Conservation (phyloP, 2,329 filamentous ascomycete species). For the Trichothecium sympodiale region DNA sequence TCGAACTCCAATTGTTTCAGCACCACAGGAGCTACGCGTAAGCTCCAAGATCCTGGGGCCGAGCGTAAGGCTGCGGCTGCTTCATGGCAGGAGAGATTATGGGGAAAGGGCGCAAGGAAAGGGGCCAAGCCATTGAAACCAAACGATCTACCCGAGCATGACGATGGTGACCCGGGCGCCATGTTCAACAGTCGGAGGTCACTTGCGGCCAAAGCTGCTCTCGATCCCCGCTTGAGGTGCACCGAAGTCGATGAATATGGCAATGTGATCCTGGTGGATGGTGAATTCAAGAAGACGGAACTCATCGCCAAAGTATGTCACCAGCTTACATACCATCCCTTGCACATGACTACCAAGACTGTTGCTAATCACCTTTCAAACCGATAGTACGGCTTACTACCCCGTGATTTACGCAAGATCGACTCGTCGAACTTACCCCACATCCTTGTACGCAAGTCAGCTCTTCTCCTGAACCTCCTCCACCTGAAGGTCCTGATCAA, state of each 20-base stretch:
- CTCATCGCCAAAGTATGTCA: conserved; percentile 73
- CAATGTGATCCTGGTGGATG: conserved; percentile 83
- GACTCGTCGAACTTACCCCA: conserved; percentile 92
- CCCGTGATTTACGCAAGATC: conserved; percentile 93
- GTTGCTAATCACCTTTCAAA: conserved; percentile 9
- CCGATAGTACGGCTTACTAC: conserved; percentile 72
- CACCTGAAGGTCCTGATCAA: conserved; percentile 95
- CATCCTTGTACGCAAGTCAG: conserved; percentile 84
- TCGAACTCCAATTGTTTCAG: conserved; percentile 13
- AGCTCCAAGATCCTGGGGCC: conserved; percentile 10
- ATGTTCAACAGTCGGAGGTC: conserved; percentile 62
- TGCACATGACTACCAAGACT: background rate
- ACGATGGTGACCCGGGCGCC: conserved; percentile 44
- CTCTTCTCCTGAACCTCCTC: conserved; percentile 91
- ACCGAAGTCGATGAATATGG: conserved; percentile 92
- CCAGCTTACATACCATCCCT: background rate
- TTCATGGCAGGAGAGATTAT: conserved; percentile 39
- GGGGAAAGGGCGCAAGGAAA: conserved; percentile 27
- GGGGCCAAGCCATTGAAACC: conserved; percentile 34
- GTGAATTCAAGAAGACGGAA: conserved; percentile 96
- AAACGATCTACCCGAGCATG: conserved; percentile 45
- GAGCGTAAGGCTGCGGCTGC: conserved; percentile 12
- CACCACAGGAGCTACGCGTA: conserved; percentile 15
- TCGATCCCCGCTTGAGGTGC: conserved; percentile 78
- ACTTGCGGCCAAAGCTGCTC: conserved; percentile 62